A percentile compares a stretch with the other conserved stretches of the same genome.
phyloP scores from a whole-genome alignment of 192 early-diverging fungal species.

The Lobulomyces angularis region DNA sequence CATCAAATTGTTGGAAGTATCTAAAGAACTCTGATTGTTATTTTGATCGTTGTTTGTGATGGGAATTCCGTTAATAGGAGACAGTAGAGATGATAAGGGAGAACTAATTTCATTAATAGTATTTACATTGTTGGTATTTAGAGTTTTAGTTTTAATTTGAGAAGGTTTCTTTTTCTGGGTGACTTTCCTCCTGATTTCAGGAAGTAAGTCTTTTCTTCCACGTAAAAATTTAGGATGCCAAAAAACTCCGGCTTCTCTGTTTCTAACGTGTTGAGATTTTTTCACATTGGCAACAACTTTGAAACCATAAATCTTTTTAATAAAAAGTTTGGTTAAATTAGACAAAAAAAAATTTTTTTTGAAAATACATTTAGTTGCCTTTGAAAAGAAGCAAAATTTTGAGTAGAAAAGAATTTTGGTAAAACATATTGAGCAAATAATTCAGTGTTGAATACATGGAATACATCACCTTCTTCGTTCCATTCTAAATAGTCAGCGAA shows the following conservation, averaged over 20 bases:
- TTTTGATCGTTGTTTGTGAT: too few relatives aligned
- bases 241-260: conserved; percentile 15
- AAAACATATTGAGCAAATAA: conserved; percentile 11
- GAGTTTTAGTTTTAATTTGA: too few relatives aligned
- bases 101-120: too few relatives aligned
- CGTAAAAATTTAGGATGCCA: conserved; percentile 6
- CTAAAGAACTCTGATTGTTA: too few relatives aligned
- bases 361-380: conserved; percentile 8
- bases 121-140: too few relatives aligned
- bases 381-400: not conserved
- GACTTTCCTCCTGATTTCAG: conserved; percentile 7
- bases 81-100: too few relatives aligned
- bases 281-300: conserved; percentile 8
- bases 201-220: conserved; percentile 6
- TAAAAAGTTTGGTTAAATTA: conserved; percentile 8
- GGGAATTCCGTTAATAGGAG: too few relatives aligned
- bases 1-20: too few relatives aligned
- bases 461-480: conserved; percentile 13
- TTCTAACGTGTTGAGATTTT: conserved; percentile 10
- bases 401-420: too few relatives aligned
- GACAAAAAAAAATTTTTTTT: conserved; percentile 11
- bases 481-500: too few relatives aligned
- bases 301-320: conserved; percentile 11
- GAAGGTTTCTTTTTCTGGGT: conserved; percentile 5
- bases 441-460: conserved; percentile 10